Percentiles rank a stretch among this genome's conserved stretches.
Conservation (phyloP, 148 eudicot species). For the Vaccinium darrowii region DNA sequence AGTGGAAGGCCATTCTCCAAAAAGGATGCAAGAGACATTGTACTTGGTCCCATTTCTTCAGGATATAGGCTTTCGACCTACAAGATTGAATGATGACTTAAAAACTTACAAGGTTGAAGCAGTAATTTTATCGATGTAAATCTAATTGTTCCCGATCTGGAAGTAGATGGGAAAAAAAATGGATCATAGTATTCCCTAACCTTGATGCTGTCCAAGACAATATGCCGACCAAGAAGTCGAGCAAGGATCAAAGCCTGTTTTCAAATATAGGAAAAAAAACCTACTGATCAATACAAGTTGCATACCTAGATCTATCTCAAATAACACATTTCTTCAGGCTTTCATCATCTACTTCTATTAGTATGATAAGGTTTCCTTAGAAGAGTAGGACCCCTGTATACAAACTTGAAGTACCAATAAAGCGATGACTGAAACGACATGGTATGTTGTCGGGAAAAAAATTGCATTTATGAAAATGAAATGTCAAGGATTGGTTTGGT, state of each 20-base stretch:
- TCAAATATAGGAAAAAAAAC: conserved; percentile 8
- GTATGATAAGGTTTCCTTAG: not conserved
- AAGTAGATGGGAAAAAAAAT: not conserved
- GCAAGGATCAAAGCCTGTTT: conserved; percentile 89
- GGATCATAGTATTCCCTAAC: conserved; percentile 28
- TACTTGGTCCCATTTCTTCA: conserved; percentile 68
- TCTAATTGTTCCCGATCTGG: not conserved
- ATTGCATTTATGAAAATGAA: not conserved
- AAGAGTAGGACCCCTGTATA: not conserved
- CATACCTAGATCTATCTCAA: not conserved
- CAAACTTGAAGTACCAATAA: not conserved
- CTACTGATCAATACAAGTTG: not conserved
- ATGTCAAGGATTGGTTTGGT: not conserved
- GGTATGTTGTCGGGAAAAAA: not conserved
- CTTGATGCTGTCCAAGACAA: conserved; percentile 64
- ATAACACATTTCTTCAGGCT: not conserved
- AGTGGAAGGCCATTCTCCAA: conserved; percentile 68
- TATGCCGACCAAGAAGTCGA: conserved; percentile 78
- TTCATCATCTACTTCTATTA: not conserved
- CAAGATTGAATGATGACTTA: not conserved
- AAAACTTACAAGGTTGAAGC: not conserved
- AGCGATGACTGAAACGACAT: not conserved
- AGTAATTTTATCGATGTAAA: not conserved
- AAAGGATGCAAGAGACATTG: conserved; percentile 71
- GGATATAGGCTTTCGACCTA: conserved; percentile 92